These are phyloP conservation scores for Lyophyllum decastes DNA, from an alignment of 768 basidiomycete species.

Conservation along the genomic window DNA sequence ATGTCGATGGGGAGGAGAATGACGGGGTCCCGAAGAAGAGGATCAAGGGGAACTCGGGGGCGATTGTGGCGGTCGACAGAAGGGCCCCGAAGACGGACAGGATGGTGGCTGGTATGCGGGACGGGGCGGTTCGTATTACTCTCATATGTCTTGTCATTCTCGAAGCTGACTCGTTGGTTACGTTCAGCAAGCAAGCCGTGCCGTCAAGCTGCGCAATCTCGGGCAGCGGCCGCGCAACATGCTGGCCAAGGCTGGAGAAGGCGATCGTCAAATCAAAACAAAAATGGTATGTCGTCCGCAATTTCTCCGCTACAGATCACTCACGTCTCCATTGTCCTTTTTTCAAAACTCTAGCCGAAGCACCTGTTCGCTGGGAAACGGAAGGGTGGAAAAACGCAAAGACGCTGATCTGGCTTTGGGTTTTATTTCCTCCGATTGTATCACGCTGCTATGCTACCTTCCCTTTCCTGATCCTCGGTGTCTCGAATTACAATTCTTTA, in stretches of 20 bases:
- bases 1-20: slow-evolving; percentile 51
- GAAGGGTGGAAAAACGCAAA: slow-evolving; percentile 79
- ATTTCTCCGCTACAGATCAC: slow-evolving; percentile 6
- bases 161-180: slow-evolving; percentile 8
- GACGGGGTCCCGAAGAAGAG: slow-evolving; percentile 57
- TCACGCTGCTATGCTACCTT: slow-evolving; percentile 12
- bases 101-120: slow-evolving; percentile 77
- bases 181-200: slow-evolving; percentile 76
- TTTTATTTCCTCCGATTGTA: slow-evolving; percentile 10
- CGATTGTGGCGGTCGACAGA: slow-evolving; percentile 46
- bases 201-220: slow-evolving; percentile 81
- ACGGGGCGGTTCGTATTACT: slow-evolving; percentile 56
- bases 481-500: background rate
- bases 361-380: slow-evolving; percentile 87
- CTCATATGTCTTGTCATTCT: background rate
- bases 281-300: slow-evolving; percentile 67
- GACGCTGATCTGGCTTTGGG: slow-evolving; percentile 47
- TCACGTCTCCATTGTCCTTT: slow-evolving; percentile 12
- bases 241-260: slow-evolving; percentile 89
- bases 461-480: background rate
- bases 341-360: slow-evolving; percentile 89
- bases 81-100: slow-evolving; percentile 72
- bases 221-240: slow-evolving; percentile 86
- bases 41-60: slow-evolving; percentile 62
- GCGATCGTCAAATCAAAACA: slow-evolving; percentile 75